A percentile compares a stretch with the other conserved stretches of the same genome.
These are phyloP conservation scores for Cordyceps javanica DNA, from an alignment of 2,329 filamentous ascomycete species.

Conservation along the genomic window DNA sequence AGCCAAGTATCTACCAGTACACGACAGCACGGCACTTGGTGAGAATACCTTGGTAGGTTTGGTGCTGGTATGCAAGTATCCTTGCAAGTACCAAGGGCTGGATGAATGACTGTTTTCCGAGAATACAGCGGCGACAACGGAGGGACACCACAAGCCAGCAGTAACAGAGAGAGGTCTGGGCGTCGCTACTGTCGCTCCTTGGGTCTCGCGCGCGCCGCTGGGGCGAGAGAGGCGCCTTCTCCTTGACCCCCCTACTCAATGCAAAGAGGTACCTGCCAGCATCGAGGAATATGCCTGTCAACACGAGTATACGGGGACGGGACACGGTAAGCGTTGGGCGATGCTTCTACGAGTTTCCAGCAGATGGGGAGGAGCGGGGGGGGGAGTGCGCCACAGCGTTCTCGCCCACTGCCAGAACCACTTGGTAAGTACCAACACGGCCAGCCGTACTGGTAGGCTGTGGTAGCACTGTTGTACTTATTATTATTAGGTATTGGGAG, in stretches of 20 bases:
- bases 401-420: neutral
- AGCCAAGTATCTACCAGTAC: too few relatives aligned
- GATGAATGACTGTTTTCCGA: neutral
- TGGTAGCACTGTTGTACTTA: too few relatives aligned
- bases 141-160: neutral
- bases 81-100: neutral
- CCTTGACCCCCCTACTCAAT: too few relatives aligned
- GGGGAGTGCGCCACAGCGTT: too few relatives aligned
- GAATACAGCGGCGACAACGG: conserved; percentile 6
- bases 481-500: too few relatives aligned
- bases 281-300: neutral
- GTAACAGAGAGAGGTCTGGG: neutral
- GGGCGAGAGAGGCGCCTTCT: too few relatives aligned
- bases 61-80: too few relatives aligned
- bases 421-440: neutral
- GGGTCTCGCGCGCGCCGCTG: neutral
- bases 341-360: conserved; percentile 9
- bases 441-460: too few relatives aligned
- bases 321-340: neutral
- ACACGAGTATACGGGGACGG: too few relatives aligned
- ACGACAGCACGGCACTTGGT: too few relatives aligned
- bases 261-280: neutral
- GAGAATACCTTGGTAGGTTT: neutral
- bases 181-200: neutral
- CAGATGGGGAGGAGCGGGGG: neutral